Evolutionary conservation across 768 basidiomycete species (phyloP), one percentile per base, ranked within the genome.

Genomic region (Sporobolomyces phaffii): DNA sequence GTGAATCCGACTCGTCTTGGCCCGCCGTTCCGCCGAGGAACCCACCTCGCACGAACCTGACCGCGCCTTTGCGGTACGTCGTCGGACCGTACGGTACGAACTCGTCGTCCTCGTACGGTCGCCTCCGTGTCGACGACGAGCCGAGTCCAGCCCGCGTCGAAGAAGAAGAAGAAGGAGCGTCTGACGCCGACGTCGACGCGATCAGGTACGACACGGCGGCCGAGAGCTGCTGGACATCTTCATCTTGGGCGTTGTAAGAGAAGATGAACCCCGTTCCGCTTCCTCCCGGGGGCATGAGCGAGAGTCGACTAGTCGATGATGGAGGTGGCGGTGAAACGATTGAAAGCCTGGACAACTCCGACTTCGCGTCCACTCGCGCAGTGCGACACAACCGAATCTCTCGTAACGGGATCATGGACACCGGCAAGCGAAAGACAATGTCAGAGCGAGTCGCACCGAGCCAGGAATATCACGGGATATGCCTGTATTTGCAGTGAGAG

Each of bases 71-170:
- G 24, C 66, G 33, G 36, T 62, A 17, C 7, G 66, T 68, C 8
- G 66, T 68, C 11, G 66, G 66, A 0, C 66, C 66, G 26, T 68
- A 68, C 3, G 66, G 66, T 15, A 62, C n/a, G 15, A 40, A 50
- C 26, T 68, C 61, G 49, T 68, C 66, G 50, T 62, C 66, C 6
- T 2, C 28, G 1, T 40, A 33, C 24, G 41, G n/a, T 26, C 56
- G 10, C 31, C 43, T 26, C 7, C 50, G 31, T 18, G 20, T n/a
- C 14, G 36, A n/a, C n/a, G n/a, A n/a, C n/a, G n/a, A 5, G 5
- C 24, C 40, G n/a, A 50, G 36, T 36, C 59, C 58, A 29, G 50
- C 26, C 20, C 20, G 43, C 4, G 26, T 9, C 3, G 56, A 58
- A 3, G 40, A 17, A 22, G 41, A 28, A 11, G 52, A 14, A 10